Evolutionary conservation across 2,329 filamentous ascomycete genomes (phyloP), one percentile per base, ranked within the genome.

Genomic region (Fusarium sp.): DNA sequence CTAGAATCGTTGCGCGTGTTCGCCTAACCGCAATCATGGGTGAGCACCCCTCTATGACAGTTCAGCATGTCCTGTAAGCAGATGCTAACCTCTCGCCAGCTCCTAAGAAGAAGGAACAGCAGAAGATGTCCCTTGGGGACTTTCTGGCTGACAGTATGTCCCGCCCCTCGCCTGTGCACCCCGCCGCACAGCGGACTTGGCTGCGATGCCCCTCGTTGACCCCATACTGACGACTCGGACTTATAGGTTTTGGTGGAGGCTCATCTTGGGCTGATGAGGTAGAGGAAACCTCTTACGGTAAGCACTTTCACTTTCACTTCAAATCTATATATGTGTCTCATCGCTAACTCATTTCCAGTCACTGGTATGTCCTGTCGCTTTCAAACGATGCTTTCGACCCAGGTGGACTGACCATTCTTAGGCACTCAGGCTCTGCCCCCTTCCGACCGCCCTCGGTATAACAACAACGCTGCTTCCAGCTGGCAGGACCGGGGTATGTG

Each of bases 241-340:
- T 59, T 63, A 51, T 62, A 87, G 86, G 84, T 75, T 87, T 86
- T 75, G 88, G 86, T 78, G 95, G 82, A 80, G 80, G 96, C 82
- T 98, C 96, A 82, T 98, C 96, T 78, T 99, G 96, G 96, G 96
- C 96, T 80, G 97, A 99, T 86, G 96, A 99, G 83, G 98, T 99
- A 87, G 96, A 99, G 85, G 95, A 98, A 81, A 89, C 93, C 76
- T 72, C 69, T 45, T 90, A 91, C 83, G 87, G 93, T 96, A 89
- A 87, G 91, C 86, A 66, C 12, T 61, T 57, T 48, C 86, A 63
- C 12, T 60, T 59, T 51, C 45, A 68, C 63, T 68, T 66, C 49
- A 52, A 38, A 35, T 58, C 38, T 20, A 22, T 57, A 36, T 49
- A 33, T 52, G 58, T 47, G 63, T 54, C 78, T 79, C 72, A 78